phyloP scores from a whole-genome alignment of 345 rosid genomes.

The Eucalyptus polyanthemos region DNA sequence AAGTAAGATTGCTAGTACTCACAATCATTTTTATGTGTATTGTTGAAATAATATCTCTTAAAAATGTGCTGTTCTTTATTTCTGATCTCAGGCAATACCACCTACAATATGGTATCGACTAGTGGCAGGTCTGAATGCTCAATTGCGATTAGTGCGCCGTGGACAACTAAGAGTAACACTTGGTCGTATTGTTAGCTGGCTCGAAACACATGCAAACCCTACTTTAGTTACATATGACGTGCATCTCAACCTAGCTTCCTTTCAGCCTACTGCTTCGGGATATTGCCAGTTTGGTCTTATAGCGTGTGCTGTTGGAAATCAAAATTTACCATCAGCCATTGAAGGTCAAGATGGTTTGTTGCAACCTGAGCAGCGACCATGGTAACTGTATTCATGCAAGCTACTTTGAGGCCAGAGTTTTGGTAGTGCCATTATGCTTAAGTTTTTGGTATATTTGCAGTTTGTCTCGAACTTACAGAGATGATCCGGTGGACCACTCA shows the following conservation, averaged over 20 bases:
- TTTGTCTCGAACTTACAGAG: conserved; percentile 12
- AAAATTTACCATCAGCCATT: background rate
- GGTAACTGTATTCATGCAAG: conserved; percentile 9
- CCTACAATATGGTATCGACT: conserved; percentile 90
- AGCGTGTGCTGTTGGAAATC: conserved; percentile 27
- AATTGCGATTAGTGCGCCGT: conserved; percentile 61
- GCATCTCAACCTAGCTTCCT: conserved; percentile 67
- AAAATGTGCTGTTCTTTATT: background rate
- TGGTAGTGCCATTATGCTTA: background rate
- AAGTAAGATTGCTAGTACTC: conserved; percentile 30
- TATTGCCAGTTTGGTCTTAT: conserved; percentile 78
- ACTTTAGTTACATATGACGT: conserved; percentile 48
- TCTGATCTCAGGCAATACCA: conserved; percentile 51
- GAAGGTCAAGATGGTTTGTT: conserved; percentile 15
- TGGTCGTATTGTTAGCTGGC: conserved; percentile 63
- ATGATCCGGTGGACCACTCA: conserved; percentile 1
- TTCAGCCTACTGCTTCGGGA: conserved; percentile 66
- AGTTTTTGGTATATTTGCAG: conserved; percentile 1
- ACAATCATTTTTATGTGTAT: background rate
- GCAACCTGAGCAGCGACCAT: conserved; percentile 19
- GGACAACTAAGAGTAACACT: conserved; percentile 64
- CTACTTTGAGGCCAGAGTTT: background rate
- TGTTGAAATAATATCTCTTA: background rate
- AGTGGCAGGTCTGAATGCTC: conserved; percentile 91
- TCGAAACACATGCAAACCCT: conserved; percentile 93